Evolutionary conservation across 1,139 yeast genomes (phyloP).

Genomic region (Taiozyma sp.): DNA sequence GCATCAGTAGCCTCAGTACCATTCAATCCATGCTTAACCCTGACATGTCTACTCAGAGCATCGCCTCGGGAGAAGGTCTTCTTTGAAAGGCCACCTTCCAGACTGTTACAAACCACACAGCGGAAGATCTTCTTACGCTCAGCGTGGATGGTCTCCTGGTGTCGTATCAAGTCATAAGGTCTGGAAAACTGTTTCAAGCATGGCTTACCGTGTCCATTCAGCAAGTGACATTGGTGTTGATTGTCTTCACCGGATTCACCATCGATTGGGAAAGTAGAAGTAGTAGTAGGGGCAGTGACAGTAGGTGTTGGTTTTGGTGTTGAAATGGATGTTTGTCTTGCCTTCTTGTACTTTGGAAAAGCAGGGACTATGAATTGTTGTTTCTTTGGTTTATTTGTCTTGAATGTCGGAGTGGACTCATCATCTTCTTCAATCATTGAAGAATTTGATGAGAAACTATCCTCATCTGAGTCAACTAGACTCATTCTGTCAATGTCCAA

Average conservation of each 20-base stretch:
- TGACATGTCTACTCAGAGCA: constrained; percentile 87
- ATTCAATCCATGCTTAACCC: constrained; percentile 77
- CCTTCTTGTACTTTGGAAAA: not conserved
- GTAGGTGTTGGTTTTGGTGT: constrained; percentile 2
- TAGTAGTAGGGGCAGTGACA: not conserved
- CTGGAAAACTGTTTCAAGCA: constrained; percentile 86
- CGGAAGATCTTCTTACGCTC: constrained; percentile 78
- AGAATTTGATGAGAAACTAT: constrained; percentile 15
- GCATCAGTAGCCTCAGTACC: constrained; percentile 66
- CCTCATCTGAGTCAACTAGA: constrained; percentile 13
- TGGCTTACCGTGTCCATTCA: constrained; percentile 51
- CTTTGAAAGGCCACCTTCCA: constrained; percentile 33
- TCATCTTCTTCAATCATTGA: constrained; percentile 17
- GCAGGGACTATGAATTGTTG: constrained; percentile 1
- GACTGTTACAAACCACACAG: constrained; percentile 72
- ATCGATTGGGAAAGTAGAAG: constrained; percentile 3
- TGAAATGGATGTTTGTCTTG: not conserved
- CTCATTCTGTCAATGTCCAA: constrained; percentile 23
- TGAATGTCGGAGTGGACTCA: constrained; percentile 6
- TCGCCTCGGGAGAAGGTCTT: constrained; percentile 93
- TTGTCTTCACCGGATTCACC: not conserved
- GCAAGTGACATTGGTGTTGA: constrained; percentile 49
- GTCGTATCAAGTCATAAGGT: constrained; percentile 90
- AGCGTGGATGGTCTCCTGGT: constrained; percentile 95
- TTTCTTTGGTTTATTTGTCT: constrained; percentile 3